phyloP scores from a whole-genome alignment of 441 rosid genomes.

The Geranium incanum region DNA sequence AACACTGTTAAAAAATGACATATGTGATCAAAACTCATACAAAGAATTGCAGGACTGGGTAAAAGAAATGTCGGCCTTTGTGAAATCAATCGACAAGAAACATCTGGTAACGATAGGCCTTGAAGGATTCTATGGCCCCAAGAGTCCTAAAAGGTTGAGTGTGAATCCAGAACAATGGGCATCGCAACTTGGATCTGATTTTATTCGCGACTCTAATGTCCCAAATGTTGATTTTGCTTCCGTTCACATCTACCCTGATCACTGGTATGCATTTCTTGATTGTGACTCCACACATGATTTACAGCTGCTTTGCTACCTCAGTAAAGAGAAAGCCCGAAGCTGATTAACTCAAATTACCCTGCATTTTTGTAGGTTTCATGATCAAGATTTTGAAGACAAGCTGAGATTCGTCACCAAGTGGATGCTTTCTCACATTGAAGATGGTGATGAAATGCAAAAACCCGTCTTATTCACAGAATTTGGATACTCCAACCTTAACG shows the following conservation, averaged over 20 bases:
- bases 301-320: not conserved
- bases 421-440: constrained; percentile 83
- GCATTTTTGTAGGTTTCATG: constrained; percentile 47
- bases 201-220: constrained; percentile 58
- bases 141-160: constrained; percentile 56
- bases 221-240: constrained; percentile 68
- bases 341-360: not conserved
- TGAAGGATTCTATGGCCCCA: constrained; percentile 94
- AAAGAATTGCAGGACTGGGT: constrained; percentile 65
- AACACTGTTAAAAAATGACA: too few relatives aligned
- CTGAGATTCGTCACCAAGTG: constrained; percentile 49
- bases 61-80: constrained; percentile 70
- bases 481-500: constrained; percentile 64
- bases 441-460: constrained; percentile 69
- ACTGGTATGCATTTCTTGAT: constrained; percentile 47
- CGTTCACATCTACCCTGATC: constrained; percentile 91
- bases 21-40: not conserved
- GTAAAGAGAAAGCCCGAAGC: too few relatives aligned
- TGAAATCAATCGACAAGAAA: constrained; percentile 73
- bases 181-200: constrained; percentile 72
- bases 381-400: constrained; percentile 53
- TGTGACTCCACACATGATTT: not conserved
- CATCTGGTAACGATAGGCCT: constrained; percentile 83
- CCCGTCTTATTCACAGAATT: constrained; percentile 80
- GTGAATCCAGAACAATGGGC: constrained; percentile 83